These are phyloP conservation scores for Aspergillus neotritici DNA, from an alignment of 2,329 filamentous ascomycete species.

Conservation along the genomic window DNA sequence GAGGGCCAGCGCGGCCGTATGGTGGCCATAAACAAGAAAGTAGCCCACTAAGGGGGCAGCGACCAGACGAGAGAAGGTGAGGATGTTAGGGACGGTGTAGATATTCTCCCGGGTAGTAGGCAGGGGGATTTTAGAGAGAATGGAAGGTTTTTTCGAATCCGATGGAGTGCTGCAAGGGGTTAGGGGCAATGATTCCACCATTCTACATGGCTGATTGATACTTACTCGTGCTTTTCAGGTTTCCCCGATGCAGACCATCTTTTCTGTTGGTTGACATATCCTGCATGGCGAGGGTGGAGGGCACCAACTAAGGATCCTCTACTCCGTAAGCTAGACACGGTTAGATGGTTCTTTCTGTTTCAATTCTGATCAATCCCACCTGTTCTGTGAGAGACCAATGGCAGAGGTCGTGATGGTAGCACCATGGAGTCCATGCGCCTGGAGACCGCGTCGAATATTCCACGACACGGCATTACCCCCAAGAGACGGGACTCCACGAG, in stretches of 20 bases:
- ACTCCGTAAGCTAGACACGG: not conserved
- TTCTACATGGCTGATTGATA: too few species aligned
- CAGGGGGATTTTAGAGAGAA: conserved; percentile 30
- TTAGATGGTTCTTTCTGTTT: not conserved
- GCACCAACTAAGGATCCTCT: not conserved
- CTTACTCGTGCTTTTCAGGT: not conserved
- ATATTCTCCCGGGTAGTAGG: conserved; percentile 70
- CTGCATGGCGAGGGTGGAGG: conserved; percentile 1
- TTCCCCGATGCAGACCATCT: conserved; percentile 20
- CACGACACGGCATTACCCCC: too few species aligned
- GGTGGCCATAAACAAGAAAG: conserved; percentile 75
- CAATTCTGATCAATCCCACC: not conserved
- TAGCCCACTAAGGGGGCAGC: conserved; percentile 84
- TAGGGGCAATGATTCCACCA: conserved; percentile 2
- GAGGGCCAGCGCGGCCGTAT: conserved; percentile 72
- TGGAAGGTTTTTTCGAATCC: conserved; percentile 24
- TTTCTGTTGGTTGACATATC: conserved; percentile 11
- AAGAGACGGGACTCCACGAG: too few species aligned
- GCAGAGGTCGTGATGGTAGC: not conserved
- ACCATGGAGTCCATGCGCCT: not conserved
- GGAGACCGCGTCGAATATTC: not conserved
- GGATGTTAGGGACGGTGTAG: conserved; percentile 89
- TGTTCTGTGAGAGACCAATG: not conserved
- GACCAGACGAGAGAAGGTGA: conserved; percentile 79
- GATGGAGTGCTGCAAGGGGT: conserved; percentile 14